Conservation (phyloP, 257 asterid species). For the Sherardia arvensis region DNA sequence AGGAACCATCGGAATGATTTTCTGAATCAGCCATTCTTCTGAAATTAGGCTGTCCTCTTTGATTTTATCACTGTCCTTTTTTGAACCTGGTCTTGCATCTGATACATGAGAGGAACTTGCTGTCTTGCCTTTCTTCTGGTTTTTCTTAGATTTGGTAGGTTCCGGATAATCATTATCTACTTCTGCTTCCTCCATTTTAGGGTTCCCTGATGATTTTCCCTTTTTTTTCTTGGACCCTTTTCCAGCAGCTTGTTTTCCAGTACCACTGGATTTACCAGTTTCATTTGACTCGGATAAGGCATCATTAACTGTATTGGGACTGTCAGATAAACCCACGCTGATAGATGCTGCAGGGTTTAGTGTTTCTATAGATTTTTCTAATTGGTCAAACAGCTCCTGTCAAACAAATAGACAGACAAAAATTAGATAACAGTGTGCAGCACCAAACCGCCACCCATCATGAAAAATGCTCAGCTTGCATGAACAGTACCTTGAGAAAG, state of each 20-base stretch:
- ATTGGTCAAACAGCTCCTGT: constrained; percentile 64
- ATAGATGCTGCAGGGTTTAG: constrained; percentile 35
- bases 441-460: not conserved
- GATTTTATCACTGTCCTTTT: constrained; percentile 47
- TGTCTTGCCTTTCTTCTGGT: constrained; percentile 62
- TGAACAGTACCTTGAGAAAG: constrained; percentile 62
- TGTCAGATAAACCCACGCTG: constrained; percentile 34
- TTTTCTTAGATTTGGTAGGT: constrained; percentile 65
- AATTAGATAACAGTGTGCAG: constrained; percentile 7
- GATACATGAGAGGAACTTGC: constrained; percentile 44
- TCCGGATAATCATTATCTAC: constrained; percentile 50
- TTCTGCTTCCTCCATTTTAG: constrained; percentile 49
- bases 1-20: constrained; percentile 59
- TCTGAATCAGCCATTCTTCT: constrained; percentile 66
- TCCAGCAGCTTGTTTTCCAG: constrained; percentile 48
- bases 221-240: constrained; percentile 82
- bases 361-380: constrained; percentile 70
- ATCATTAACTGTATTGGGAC: constrained; percentile 31
- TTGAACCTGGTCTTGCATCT: constrained; percentile 54
- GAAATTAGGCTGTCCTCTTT: constrained; percentile 51
- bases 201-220: constrained; percentile 62
- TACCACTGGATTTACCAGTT: constrained; percentile 39
- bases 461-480: not conserved
- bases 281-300: constrained; percentile 51
- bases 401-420: constrained; percentile 13